phyloP scores from a whole-genome alignment of 352 stramenopile species.

The Phytopythium mirpurense region DNA sequence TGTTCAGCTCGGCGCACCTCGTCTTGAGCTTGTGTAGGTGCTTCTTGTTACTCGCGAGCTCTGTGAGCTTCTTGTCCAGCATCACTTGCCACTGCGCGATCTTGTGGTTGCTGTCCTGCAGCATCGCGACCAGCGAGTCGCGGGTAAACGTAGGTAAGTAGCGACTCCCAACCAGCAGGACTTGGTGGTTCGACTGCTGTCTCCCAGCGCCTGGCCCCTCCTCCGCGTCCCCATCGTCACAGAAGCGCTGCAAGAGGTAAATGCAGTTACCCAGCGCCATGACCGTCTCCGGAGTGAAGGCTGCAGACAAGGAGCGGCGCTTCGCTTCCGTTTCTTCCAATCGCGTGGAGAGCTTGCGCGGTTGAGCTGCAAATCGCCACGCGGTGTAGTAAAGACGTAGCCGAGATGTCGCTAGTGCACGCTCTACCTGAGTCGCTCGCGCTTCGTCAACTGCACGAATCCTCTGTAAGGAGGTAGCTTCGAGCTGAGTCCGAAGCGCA shows the following conservation, averaged over 20 bases:
- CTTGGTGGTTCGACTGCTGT: slow-evolving; percentile 7
- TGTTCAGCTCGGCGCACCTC: slow-evolving; percentile 39
- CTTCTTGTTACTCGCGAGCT: slow-evolving; percentile 35
- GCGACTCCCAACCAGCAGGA: slow-evolving; percentile 3
- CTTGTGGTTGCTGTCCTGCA: slow-evolving; percentile 36
- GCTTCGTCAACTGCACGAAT: not conserved
- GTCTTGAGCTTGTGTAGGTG: slow-evolving; percentile 36
- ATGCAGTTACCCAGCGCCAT: slow-evolving; percentile 41
- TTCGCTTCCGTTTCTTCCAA: slow-evolving; percentile 10
- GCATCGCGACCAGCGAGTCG: slow-evolving; percentile 7
- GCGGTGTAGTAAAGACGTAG: not conserved
- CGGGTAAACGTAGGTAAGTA: slow-evolving; percentile 3
- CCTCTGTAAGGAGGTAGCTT: not conserved
- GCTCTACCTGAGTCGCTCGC: not conserved
- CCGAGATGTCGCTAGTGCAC: not conserved
- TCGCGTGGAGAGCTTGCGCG: slow-evolving; percentile 6
- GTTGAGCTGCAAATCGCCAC: not conserved
- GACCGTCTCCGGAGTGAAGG: slow-evolving; percentile 15
- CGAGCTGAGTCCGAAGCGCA: not conserved
- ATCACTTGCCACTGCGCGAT: slow-evolving; percentile 36
- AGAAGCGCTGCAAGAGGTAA: slow-evolving; percentile 37
- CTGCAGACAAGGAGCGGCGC: slow-evolving; percentile 7
- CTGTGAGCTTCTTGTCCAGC: slow-evolving; percentile 35
- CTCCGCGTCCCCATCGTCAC: slow-evolving; percentile 13
- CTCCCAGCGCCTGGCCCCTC: slow-evolving; percentile 12